phyloP scores from a whole-genome alignment of 169 alveolate genomes.

The Eimeria acervulina region DNA sequence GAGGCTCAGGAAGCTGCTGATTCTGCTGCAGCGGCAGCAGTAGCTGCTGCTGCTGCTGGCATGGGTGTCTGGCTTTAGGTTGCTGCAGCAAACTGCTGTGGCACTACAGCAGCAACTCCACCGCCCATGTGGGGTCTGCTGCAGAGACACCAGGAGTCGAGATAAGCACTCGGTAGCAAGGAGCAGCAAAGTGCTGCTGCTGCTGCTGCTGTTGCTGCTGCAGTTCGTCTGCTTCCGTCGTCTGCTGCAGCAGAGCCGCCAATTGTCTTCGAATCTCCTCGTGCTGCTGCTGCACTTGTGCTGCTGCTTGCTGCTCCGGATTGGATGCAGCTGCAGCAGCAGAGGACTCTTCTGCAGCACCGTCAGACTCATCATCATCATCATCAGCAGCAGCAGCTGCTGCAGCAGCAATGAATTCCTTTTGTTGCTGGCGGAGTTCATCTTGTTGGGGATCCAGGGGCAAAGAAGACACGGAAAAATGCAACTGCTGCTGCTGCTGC shows the following conservation, averaged over 20 bases:
- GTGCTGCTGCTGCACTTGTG: slow-evolving; percentile 32
- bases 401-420: background rate
- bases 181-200: background rate
- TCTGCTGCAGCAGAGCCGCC: slow-evolving; percentile 49
- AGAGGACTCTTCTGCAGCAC: background rate
- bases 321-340: slow-evolving; percentile 3
- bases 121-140: background rate
- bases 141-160: background rate
- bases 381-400: background rate
- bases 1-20: no score
- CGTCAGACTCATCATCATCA: no score
- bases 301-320: background rate
- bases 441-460: slow-evolving; percentile 32
- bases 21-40: background rate
- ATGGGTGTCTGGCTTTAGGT: background rate
- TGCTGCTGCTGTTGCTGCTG: slow-evolving; percentile 27
- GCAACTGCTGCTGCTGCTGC: background rate
- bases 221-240: background rate
- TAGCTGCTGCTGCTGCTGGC: background rate
- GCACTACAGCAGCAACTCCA: slow-evolving; percentile 29
- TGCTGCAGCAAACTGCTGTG: background rate
- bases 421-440: background rate
- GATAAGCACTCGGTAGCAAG: background rate
- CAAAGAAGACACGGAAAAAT: slow-evolving; percentile 10
- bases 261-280: background rate